Evolutionary conservation across 1,284 basidiomycete species (phyloP).

Genomic region (Ceratobasidium sp.): DNA sequence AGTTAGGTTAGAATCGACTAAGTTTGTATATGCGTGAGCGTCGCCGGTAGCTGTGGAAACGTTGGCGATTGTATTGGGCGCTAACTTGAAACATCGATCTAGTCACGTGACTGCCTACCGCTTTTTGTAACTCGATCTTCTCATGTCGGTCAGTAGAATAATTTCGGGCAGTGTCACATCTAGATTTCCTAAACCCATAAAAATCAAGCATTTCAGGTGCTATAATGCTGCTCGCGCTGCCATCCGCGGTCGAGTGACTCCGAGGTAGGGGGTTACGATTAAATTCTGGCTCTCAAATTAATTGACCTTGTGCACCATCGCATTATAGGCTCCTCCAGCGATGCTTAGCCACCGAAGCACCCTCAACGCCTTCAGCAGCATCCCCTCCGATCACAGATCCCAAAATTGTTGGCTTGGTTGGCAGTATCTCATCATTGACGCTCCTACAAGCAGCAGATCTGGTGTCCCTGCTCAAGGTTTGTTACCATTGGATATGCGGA

Average conservation of each 20-base stretch:
- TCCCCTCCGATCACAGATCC: constrained; percentile 57
- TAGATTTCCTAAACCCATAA: not conserved
- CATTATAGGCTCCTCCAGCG: constrained; percentile 21
- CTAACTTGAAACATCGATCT: constrained; percentile 3
- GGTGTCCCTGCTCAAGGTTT: constrained; percentile 86
- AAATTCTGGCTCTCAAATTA: not conserved
- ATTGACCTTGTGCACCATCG: not conserved
- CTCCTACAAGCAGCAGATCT: constrained; percentile 97
- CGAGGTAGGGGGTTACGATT: not conserved
- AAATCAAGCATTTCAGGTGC: not conserved
- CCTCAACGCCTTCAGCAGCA: constrained; percentile 36
- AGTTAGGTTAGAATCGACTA: not conserved
- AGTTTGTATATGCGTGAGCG: not conserved
- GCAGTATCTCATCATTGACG: constrained; percentile 89
- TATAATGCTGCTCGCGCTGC: constrained; percentile 8
- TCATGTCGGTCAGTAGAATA: constrained; percentile 39
- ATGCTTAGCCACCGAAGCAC: constrained; percentile 40
- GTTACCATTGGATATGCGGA: constrained; percentile 42
- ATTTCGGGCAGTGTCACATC: too few species aligned
- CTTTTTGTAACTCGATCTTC: constrained; percentile 7
- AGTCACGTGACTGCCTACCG: constrained; percentile 21
- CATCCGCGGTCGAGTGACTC: not conserved
- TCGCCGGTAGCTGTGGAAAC: not conserved
- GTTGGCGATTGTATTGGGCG: constrained; percentile 1
- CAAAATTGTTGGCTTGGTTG: constrained; percentile 83